These are phyloP conservation scores for Starmerella sirachaensis DNA, from an alignment of 805 yeast species.

Conservation along the genomic window DNA sequence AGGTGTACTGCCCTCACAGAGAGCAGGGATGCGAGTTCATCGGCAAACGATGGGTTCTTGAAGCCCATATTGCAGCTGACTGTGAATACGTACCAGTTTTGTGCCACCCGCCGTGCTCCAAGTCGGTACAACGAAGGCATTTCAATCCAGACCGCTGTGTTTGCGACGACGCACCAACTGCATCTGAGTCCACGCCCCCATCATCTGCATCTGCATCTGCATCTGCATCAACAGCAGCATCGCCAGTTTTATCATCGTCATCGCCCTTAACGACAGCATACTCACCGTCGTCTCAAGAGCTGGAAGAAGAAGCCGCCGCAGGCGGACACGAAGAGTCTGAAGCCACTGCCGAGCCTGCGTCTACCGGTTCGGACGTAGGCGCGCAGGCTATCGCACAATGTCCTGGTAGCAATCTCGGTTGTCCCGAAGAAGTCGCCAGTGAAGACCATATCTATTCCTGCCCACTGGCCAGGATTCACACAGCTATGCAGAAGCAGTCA, in stretches of 20 bases:
- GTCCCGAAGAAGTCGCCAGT: conserved; percentile 26
- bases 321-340: too few species aligned
- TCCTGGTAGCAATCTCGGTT: conserved; percentile 24
- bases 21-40: conserved; percentile 45
- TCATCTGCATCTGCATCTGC: too few species aligned
- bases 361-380: too few species aligned
- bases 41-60: conserved; percentile 49
- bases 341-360: too few species aligned
- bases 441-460: conserved; percentile 23
- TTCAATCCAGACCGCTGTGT: conserved; percentile 1
- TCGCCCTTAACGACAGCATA: too few species aligned
- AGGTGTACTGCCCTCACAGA: conserved; percentile 42
- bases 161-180: background rate
- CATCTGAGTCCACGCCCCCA: too few species aligned
- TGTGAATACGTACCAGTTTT: conserved; percentile 33
- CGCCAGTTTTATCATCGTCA: too few species aligned
- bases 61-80: conserved; percentile 36
- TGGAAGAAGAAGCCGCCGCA: background rate
- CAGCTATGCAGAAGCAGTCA: conserved; percentile 24
- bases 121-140: conserved; percentile 18
- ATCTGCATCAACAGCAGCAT: too few species aligned
- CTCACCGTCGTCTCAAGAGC: too few species aligned
- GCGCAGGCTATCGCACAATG: too few species aligned
- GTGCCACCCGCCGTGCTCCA: conserved; percentile 28
- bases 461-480: conserved; percentile 23